phyloP scores from a whole-genome alignment of 345 rosid species.

The Passiflora organensis region DNA sequence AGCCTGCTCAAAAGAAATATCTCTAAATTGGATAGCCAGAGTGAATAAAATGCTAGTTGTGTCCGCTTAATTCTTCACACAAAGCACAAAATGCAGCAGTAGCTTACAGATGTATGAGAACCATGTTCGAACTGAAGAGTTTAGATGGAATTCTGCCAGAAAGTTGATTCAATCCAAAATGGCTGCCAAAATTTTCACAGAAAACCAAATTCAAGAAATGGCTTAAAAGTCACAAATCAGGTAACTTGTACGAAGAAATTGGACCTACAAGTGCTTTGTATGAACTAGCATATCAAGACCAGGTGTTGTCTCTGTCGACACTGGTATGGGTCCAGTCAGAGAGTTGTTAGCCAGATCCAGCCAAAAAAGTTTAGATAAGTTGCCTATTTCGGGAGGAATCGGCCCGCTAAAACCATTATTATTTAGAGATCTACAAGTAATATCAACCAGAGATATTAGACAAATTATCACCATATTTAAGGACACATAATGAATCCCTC shows the following conservation, averaged over 20 bases:
- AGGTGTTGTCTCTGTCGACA: slow-evolving; percentile 57
- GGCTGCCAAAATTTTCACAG: slow-evolving; percentile 36
- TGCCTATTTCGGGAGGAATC: slow-evolving; percentile 75
- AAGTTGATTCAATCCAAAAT: slow-evolving; percentile 67
- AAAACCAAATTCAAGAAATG: background rate
- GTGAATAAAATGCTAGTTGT: background rate
- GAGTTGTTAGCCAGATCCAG: slow-evolving; percentile 79
- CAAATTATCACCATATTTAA: background rate
- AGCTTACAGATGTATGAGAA: slow-evolving; percentile 72
- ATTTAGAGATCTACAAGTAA: slow-evolving; percentile 61
- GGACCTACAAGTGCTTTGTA: slow-evolving; percentile 74
- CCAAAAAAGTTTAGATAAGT: slow-evolving; percentile 58
- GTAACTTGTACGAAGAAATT: slow-evolving; percentile 2
- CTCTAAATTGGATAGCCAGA: background rate
- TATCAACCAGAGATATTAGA: slow-evolving; percentile 7
- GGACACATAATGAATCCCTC: background rate
- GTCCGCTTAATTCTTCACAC: background rate
- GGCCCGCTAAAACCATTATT: slow-evolving; percentile 60
- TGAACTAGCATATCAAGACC: slow-evolving; percentile 72
- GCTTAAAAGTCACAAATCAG: background rate
- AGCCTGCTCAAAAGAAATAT: slow-evolving; percentile 38
- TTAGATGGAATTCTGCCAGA: slow-evolving; percentile 51
- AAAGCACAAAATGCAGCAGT: background rate
- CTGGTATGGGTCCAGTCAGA: slow-evolving; percentile 67
- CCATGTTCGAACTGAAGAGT: slow-evolving; percentile 67